These are phyloP conservation scores for Seiridium unicorne DNA, from an alignment of 2,329 filamentous ascomycete genomes.

Conservation along the genomic window DNA sequence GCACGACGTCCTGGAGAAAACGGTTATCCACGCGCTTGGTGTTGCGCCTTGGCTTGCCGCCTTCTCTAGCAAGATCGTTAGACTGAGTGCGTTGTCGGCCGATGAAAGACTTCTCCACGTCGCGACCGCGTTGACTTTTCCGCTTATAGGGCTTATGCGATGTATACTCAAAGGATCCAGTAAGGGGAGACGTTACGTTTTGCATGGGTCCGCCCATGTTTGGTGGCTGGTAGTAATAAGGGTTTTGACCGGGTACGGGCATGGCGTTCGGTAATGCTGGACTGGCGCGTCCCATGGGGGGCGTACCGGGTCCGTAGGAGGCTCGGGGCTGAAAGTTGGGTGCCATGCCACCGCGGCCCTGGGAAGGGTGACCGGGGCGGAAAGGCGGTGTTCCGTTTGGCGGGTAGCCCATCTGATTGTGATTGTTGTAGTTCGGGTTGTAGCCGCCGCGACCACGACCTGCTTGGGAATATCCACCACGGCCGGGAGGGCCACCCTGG, in stretches of 20 bases:
- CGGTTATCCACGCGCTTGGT: slow-evolving; percentile 43
- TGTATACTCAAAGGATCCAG: slow-evolving; percentile 38
- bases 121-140: slow-evolving; percentile 40
- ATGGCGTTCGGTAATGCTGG: slow-evolving; percentile 57
- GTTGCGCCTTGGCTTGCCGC: slow-evolving; percentile 36
- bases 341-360: slow-evolving; percentile 47
- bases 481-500: slow-evolving; percentile 44
- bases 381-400: slow-evolving; percentile 33
- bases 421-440: slow-evolving; percentile 46
- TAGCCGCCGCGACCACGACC: slow-evolving; percentile 50
- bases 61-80: neutral
- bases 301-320: slow-evolving; percentile 37
- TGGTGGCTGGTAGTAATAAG: slow-evolving; percentile 60
- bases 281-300: slow-evolving; percentile 39
- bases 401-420: slow-evolving; percentile 43
- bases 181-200: slow-evolving; percentile 56
- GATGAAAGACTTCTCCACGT: slow-evolving; percentile 43
- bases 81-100: slow-evolving; percentile 31
- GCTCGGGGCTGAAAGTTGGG: slow-evolving; percentile 44
- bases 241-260: slow-evolving; percentile 58
- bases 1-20: slow-evolving; percentile 11
- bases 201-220: slow-evolving; percentile 60
- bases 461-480: slow-evolving; percentile 51
- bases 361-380: slow-evolving; percentile 39
- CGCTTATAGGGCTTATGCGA: slow-evolving; percentile 40